Evolutionary conservation across 192 early-diverging fungal genomes (phyloP).

Genomic region (Phlyctochytrium arcticum): DNA sequence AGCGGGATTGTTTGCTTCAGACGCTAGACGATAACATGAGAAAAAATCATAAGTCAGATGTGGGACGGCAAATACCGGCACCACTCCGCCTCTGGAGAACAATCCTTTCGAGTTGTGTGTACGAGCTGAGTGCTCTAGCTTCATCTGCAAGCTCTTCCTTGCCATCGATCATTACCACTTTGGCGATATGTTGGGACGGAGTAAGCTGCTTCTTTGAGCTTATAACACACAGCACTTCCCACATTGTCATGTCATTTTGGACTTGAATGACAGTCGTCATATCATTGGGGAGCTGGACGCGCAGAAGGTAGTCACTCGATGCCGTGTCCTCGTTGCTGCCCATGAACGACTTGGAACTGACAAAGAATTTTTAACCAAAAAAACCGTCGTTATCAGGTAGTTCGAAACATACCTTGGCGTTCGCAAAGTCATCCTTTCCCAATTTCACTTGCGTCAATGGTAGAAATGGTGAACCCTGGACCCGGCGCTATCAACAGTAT

Average conservation of each 20-base stretch:
- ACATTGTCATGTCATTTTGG: slow-evolving; percentile 38
- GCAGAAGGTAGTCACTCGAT: slow-evolving; percentile 13
- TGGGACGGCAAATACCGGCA: not conserved
- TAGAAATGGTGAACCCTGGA: no score
- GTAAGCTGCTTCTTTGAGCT: slow-evolving; percentile 35
- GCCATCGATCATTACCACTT: slow-evolving; percentile 28
- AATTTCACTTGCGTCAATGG: no score
- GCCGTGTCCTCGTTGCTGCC: not conserved
- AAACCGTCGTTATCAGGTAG: no score
- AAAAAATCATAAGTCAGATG: no score
- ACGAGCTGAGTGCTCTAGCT: slow-evolving; percentile 5
- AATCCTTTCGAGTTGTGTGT: slow-evolving; percentile 22
- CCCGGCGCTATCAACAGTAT: no score
- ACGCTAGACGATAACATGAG: no score
- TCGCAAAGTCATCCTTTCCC: no score
- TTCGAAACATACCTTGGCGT: no score
- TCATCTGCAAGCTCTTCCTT: slow-evolving; percentile 26
- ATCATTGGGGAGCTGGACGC: slow-evolving; percentile 40
- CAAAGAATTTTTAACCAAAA: no score
- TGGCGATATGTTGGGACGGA: slow-evolving; percentile 34
- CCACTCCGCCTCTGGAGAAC: slow-evolving; percentile 24
- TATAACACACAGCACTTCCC: slow-evolving; percentile 40
- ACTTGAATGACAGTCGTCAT: slow-evolving; percentile 43
- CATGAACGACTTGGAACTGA: slow-evolving; percentile 1
- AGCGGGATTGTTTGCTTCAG: slow-evolving; percentile 1